phyloP scores from a whole-genome alignment of 2,329 filamentous ascomycete genomes.

The Fusarium siculi region DNA sequence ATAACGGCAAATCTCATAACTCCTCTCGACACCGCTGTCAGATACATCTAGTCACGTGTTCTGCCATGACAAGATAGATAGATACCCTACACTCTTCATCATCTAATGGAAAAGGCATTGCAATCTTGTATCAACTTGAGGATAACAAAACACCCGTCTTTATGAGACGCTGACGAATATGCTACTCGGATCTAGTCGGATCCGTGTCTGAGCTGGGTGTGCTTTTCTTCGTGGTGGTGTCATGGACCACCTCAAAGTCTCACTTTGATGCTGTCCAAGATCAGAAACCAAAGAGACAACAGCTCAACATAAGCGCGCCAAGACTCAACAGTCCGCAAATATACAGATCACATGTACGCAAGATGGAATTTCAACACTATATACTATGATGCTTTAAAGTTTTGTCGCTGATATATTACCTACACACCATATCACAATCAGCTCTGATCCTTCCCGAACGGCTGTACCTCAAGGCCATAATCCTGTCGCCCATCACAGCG shows the following conservation, averaged over 20 bases:
- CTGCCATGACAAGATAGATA: background rate
- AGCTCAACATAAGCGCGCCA: background rate
- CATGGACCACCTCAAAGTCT: background rate
- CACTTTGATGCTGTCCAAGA: background rate
- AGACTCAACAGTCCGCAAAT: background rate
- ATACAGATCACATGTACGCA: background rate
- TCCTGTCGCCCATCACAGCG: constrained; percentile 15
- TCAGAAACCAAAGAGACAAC: background rate
- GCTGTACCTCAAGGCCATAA: constrained; percentile 1
- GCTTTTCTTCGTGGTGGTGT: background rate
- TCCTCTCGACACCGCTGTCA: background rate
- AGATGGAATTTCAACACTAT: background rate
- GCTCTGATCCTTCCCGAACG: constrained; percentile 17
- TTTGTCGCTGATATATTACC: constrained; percentile 17
- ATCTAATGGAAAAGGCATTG: background rate
- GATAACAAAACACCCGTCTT: background rate
- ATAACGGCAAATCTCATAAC: background rate
- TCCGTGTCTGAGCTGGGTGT: background rate
- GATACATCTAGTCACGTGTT: background rate
- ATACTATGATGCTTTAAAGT: background rate
- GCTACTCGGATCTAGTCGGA: background rate
- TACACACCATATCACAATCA: background rate
- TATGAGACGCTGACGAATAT: background rate
- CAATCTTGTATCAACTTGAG: background rate
- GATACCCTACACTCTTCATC: background rate